Conservation (phyloP, 2,329 filamentous ascomycete species). For the Fusarium avenaceum region DNA sequence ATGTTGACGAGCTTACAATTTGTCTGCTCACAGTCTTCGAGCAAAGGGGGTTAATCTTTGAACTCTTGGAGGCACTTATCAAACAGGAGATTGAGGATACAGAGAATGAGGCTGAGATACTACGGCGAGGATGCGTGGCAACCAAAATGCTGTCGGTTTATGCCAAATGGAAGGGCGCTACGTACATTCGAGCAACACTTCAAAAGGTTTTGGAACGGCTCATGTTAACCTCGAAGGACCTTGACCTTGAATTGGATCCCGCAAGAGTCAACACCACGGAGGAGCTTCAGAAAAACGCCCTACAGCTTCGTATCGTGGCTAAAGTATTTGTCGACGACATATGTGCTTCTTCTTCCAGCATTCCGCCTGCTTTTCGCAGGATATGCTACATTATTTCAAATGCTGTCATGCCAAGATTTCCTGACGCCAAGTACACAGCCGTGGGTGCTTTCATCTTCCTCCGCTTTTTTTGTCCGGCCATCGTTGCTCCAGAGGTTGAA, state of each 20-base stretch:
- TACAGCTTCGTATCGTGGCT: slow-evolving; percentile 75
- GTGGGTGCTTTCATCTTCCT: slow-evolving; percentile 80
- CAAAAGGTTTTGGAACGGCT: slow-evolving; percentile 76
- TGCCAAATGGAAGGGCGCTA: slow-evolving; percentile 77
- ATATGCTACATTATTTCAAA: slow-evolving; percentile 76
- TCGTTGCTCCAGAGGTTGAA: slow-evolving; percentile 77
- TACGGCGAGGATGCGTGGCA: slow-evolving; percentile 77
- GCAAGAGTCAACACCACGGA: slow-evolving; percentile 70
- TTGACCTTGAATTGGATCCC: slow-evolving; percentile 77
- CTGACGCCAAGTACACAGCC: slow-evolving; percentile 78
- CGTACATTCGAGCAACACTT: slow-evolving; percentile 73
- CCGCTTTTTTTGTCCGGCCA: slow-evolving; percentile 79
- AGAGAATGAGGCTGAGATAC: slow-evolving; percentile 77
- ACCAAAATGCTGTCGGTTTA: slow-evolving; percentile 80
- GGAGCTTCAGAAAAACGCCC: slow-evolving; percentile 74
- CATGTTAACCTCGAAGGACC: slow-evolving; percentile 75
- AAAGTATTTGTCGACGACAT: slow-evolving; percentile 81
- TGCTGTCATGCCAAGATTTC: slow-evolving; percentile 73
- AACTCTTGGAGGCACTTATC: slow-evolving; percentile 74
- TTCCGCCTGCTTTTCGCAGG: slow-evolving; percentile 73
- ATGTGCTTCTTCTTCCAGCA: slow-evolving; percentile 71
- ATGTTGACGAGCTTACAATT: slow-evolving; percentile 77
- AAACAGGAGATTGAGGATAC: slow-evolving; percentile 78
- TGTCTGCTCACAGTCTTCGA: slow-evolving; percentile 79
- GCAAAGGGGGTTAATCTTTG: slow-evolving; percentile 72